These are phyloP conservation scores for Beauveria australis DNA, from an alignment of 2,329 filamentous ascomycete genomes.

Conservation along the genomic window DNA sequence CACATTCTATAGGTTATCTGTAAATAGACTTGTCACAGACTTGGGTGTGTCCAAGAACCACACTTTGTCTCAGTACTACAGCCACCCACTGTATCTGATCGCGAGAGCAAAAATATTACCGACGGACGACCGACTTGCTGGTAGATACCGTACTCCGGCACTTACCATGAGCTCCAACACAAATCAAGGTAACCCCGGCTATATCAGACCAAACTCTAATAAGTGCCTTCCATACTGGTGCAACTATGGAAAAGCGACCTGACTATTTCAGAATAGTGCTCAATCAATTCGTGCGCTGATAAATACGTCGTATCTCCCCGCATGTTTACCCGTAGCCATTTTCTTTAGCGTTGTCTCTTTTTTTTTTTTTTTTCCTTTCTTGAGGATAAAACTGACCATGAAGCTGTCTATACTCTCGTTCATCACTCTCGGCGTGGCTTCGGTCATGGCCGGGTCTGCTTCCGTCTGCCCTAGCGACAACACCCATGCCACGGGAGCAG, in stretches of 20 bases:
- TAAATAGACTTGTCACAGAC: too few relatives aligned
- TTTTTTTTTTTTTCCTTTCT: too few relatives aligned
- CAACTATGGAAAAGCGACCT: not conserved
- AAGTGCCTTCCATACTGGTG: not conserved
- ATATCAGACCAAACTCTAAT: not conserved
- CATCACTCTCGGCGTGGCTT: not conserved
- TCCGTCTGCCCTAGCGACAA: slow-evolving; percentile 9
- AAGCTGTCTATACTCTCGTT: not conserved
- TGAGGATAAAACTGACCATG: not conserved
- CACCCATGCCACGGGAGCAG: not conserved
- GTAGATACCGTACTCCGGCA: too few relatives aligned
- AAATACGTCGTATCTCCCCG: not conserved
- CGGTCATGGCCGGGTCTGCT: not conserved
- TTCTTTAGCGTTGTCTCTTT: not conserved
- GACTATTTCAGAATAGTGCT: slow-evolving; percentile 7
- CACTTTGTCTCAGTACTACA: too few relatives aligned
- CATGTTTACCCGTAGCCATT: not conserved
- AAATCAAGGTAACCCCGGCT: not conserved
- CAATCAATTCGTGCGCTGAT: not conserved
- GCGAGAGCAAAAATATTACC: not conserved
- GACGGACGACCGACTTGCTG: not conserved
- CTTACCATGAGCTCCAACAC: not conserved
- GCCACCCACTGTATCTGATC: too few relatives aligned
- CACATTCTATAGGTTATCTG: not conserved
- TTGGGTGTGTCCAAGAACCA: not conserved